These are phyloP conservation scores for Pichia eremophila DNA, from an alignment of 805 yeast species.

Conservation along the genomic window DNA sequence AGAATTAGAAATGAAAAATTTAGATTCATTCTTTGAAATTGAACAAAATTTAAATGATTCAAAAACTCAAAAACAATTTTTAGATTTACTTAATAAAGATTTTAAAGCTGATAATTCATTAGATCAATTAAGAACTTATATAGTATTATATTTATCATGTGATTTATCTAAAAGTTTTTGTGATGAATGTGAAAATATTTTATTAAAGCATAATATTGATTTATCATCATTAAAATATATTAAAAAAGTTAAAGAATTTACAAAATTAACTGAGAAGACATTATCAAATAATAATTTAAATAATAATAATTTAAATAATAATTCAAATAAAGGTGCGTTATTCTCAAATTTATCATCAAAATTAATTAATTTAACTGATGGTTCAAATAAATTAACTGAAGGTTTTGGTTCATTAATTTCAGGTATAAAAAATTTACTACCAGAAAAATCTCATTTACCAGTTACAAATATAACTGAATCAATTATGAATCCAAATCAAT, in stretches of 20 bases:
- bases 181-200: conserved; percentile 53
- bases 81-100: conserved; percentile 41
- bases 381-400: conserved; percentile 56
- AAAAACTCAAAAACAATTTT: conserved; percentile 47
- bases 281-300: not conserved
- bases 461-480: conserved; percentile 87
- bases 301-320: conserved; percentile 21
- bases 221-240: conserved; percentile 61
- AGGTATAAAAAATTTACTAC: conserved; percentile 77
- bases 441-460: conserved; percentile 82
- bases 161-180: conserved; percentile 39
- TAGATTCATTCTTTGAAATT: conserved; percentile 88
- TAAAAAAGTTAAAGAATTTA: conserved; percentile 69
- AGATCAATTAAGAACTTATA: conserved; percentile 83
- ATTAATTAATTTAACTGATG: conserved; percentile 72
- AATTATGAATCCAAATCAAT: conserved; percentile 70
- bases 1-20: conserved; percentile 74
- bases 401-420: conserved; percentile 86
- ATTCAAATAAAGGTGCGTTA: conserved; percentile 29
- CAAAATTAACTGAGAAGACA: conserved; percentile 36
- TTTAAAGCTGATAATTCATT: conserved; percentile 46
- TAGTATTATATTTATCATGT: conserved; percentile 60
- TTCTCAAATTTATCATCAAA: conserved; percentile 69
- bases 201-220: conserved; percentile 48
- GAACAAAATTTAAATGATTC: conserved; percentile 74